Evolutionary conservation across 2,329 filamentous ascomycete genomes (phyloP), one percentile per base, ranked within the genome.

Genomic region (Cytospora piceicola): DNA sequence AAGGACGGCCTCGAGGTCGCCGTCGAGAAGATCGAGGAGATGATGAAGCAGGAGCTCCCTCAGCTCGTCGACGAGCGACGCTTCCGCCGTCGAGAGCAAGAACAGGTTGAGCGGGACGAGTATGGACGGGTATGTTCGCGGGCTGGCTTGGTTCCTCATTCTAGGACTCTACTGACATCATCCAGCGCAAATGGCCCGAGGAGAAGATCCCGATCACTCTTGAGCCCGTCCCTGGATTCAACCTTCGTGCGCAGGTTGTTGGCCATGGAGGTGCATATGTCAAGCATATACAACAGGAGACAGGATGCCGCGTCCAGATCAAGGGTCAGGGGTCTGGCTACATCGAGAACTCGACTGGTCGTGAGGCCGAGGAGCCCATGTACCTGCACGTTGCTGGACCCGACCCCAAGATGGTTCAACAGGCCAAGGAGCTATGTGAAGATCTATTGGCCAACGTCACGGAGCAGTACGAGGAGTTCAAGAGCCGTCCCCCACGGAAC

Each of bases 281-380:
- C 68, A 99, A 99, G 79, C 94, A 97, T 75, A 98, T 99, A 70
- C 95, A 98, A 78, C 89, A 94, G 75, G 93, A 97, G 78, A 98
- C 95, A 17, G 87, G 92, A 68, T 98, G 95, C 77, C 92, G 94
- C 72, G 95, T 99, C 30, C 95, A 99, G 77, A 99, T 99, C 80
- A 99, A 99, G 77, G 95, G 95, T 22, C 92, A 92, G 69, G 94
- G 94, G 49, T 98, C 94, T 61, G 95, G 95, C 17, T 99, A 96
- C 75, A 89, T 96, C 74, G 95, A 99, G 76, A 88, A 90, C 56
- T 88, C 90, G 36, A 96, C 93, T n/a, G 91, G 92, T 69, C 86
- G 83, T 52, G 95, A 99, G 78, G 96, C 93, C 70, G 94, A 99
- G 57, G 94, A 98, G 75, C 88, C 93, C 2, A 98, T 99, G 93